A percentile compares a stretch with the other conserved stretches of the same genome.
phyloP scores from a whole-genome alignment of 2,329 filamentous ascomycete genomes.

The Pyrenophora teres region DNA sequence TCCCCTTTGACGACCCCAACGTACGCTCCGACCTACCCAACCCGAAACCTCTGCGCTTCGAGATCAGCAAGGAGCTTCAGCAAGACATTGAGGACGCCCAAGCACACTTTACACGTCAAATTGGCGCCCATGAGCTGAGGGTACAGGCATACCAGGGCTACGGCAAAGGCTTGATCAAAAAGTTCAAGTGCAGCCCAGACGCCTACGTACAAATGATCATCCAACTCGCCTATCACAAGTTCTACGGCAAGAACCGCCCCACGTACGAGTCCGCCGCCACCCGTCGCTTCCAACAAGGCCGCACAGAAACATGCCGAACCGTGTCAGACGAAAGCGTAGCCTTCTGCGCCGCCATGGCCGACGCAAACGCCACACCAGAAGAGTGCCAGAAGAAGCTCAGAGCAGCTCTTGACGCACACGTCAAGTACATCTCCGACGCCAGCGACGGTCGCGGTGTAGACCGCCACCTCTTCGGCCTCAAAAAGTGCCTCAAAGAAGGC shows the following conservation, averaged over 20 bases:
- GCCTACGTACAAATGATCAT: slow-evolving; percentile 99
- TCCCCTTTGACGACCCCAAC: slow-evolving; percentile 80
- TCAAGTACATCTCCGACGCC: slow-evolving; percentile 88
- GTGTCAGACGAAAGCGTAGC: slow-evolving; percentile 90
- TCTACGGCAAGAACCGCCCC: slow-evolving; percentile 96
- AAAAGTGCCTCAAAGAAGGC: slow-evolving; percentile 81
- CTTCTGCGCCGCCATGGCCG: slow-evolving; percentile 86
- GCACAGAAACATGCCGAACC: slow-evolving; percentile 92
- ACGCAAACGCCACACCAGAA: slow-evolving; percentile 66
- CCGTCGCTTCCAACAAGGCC: slow-evolving; percentile 91
- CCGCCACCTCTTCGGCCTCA: slow-evolving; percentile 94
- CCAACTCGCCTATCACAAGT: slow-evolving; percentile 97
- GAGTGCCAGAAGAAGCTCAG: slow-evolving; percentile 76
- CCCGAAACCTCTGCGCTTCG: slow-evolving; percentile 77
- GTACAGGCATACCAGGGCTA: slow-evolving; percentile 97
- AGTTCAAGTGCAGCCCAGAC: slow-evolving; percentile 97
- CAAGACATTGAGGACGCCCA: slow-evolving; percentile 78
- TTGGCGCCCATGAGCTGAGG: slow-evolving; percentile 84
- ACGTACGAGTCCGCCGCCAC: slow-evolving; percentile 97
- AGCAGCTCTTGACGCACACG: slow-evolving; percentile 77
- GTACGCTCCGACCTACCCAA: slow-evolving; percentile 84
- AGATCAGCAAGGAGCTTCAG: slow-evolving; percentile 73
- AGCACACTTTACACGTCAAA: slow-evolving; percentile 78
- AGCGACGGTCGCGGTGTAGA: slow-evolving; percentile 93
- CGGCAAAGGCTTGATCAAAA: slow-evolving; percentile 98